These are phyloP conservation scores for Lachnellula hyalina DNA, from an alignment of 2,329 filamentous ascomycete genomes.

Conservation along the genomic window DNA sequence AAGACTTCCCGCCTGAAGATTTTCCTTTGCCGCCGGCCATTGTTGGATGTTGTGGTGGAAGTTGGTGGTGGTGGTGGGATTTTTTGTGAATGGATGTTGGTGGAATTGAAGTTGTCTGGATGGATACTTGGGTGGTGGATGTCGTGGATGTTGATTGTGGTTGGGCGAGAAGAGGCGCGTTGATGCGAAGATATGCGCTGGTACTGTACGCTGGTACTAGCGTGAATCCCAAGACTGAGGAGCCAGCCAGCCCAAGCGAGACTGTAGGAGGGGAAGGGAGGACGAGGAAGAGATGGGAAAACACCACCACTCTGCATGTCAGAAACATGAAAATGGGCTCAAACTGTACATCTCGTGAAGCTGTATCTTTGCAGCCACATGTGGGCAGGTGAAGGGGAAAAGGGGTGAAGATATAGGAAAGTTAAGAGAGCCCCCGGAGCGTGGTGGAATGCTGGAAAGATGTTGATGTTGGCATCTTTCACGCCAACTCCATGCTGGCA, in stretches of 20 bases:
- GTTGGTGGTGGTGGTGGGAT: neutral
- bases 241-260: slow-evolving; percentile 17
- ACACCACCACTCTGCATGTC: slow-evolving; percentile 2
- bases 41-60: neutral
- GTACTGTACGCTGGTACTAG: slow-evolving; percentile 7
- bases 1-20: slow-evolving; percentile 33
- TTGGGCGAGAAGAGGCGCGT: slow-evolving; percentile 17
- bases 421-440: slow-evolving; percentile 4
- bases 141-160: neutral
- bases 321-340: slow-evolving; percentile 4
- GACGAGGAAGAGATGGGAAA: slow-evolving; percentile 7
- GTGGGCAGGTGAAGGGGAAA: slow-evolving; percentile 6
- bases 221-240: slow-evolving; percentile 7
- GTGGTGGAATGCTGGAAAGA: slow-evolving; percentile 3
- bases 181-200: slow-evolving; percentile 13
- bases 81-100: neutral
- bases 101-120: neutral
- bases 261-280: slow-evolving; percentile 2
- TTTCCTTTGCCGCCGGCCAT: slow-evolving; percentile 35
- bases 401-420: slow-evolving; percentile 6
- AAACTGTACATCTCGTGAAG: neutral
- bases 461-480: slow-evolving; percentile 14
- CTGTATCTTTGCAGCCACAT: neutral
- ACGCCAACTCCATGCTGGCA: slow-evolving; percentile 19
- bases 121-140: slow-evolving; percentile 4